Base-by-base conservation (phyloP, 1,139 yeast genomes). In the Yamadazyma membranifaciens region DNA sequence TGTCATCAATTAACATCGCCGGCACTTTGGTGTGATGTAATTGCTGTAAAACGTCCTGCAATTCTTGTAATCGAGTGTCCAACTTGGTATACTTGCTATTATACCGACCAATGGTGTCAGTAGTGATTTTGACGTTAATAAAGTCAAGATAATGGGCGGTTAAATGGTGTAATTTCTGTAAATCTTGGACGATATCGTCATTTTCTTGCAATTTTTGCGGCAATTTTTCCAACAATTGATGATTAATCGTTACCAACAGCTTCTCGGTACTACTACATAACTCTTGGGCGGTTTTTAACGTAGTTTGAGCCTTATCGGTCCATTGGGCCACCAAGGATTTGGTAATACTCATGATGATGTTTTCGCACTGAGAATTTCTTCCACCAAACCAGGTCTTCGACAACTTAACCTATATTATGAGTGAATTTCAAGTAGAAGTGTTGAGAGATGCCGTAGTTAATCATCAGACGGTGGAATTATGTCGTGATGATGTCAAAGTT, bases 261-360 rank as follows among this genome's bases (percentile, higher is more conserved):
- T 44, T 39, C 34, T 66, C 69, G 2, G 74, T 72, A n/a, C 50
- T 52, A 3, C 64, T 50, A 38, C 73, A 68, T 31, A 63, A 39
- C 26, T 52, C 54, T 36, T 62, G 65, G 2, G 73, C 73, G 25
- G 48, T 44, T 33, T 59, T 55, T 9, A 69, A 57, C 0, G 67
- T 62, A 1, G 20, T 12, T 31, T 56, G 59, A 3, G 73, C 72
- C 36, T 62, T 60, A 7, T 53, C 56, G 5, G 61, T 49, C 71
- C 71, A 67, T 25, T 41, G 39, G 20, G 36, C 37, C 9, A 48
- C 39, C 15, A 10, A 20, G 5, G 37, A 37, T 35, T 34, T 30
- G 13, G 41, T 38, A 6, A 38, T 17, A 34, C 20, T 42, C 40
- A 36, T 40, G 6, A 20, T 20, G 7, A 6, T 20, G 5, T 20